phyloP scores from a whole-genome alignment of 139 green algal genomes.

The Coelastrella sp. region DNA sequence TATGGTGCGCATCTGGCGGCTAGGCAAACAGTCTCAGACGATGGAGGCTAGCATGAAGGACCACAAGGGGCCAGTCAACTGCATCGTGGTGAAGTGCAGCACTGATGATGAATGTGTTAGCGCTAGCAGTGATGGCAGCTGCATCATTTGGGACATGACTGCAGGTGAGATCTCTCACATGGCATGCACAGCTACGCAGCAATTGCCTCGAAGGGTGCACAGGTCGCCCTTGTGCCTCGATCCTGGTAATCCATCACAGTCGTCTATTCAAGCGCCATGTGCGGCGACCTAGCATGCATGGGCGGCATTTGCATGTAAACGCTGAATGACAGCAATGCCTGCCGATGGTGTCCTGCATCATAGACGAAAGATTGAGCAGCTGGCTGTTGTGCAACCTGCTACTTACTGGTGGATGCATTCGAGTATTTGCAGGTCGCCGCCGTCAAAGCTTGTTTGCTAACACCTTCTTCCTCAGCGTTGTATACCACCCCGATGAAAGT shows the following conservation, averaged over 20 bases:
- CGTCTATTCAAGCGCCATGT: no score
- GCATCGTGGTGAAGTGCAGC: constrained; percentile 72
- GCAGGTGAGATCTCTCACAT: constrained; percentile 65
- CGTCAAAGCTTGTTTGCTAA: constrained; percentile 79
- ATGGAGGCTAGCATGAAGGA: constrained; percentile 92
- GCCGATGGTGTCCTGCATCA: no score
- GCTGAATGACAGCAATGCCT: not conserved
- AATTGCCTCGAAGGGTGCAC: not conserved
- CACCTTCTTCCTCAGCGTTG: constrained; percentile 86
- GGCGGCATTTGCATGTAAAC: not conserved
- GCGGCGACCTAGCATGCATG: no score
- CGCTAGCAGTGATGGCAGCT: constrained; percentile 82
- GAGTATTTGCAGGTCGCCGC: not conserved
- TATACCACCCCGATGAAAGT: constrained; percentile 88
- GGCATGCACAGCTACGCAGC: not conserved
- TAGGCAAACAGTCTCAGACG: constrained; percentile 66
- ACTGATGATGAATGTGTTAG: constrained; percentile 79
- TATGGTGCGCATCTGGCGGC: constrained; percentile 81
- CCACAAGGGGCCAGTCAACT: constrained; percentile 85
- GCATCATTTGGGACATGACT: constrained; percentile 92
- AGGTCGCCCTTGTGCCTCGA: no score
- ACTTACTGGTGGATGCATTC: not conserved
- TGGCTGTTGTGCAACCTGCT: not conserved
- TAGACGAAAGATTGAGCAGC: no score
- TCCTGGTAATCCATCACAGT: no score